Evolutionary conservation across 805 yeast genomes (phyloP).

Genomic region (Metschnikowia rubicola): DNA sequence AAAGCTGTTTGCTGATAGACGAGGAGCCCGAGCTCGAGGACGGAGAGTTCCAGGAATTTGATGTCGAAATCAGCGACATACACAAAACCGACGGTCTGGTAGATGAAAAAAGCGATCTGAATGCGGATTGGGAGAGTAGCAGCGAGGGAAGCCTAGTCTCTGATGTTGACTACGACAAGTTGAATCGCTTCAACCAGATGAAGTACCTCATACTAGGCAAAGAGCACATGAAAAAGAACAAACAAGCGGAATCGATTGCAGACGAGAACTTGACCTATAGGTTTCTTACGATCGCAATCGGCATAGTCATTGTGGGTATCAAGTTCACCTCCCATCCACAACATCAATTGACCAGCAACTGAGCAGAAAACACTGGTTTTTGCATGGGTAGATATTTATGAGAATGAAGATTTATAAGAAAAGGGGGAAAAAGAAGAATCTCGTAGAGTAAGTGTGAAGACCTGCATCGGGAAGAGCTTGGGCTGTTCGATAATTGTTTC

Average conservation of each 20-base stretch:
- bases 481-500: too few species aligned
- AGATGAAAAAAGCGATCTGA: conserved; percentile 4
- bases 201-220: conserved; percentile 33
- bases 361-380: neutral
- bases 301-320: conserved; percentile 39
- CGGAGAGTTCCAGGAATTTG: conserved; percentile 1
- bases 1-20: conserved; percentile 9
- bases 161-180: conserved; percentile 20
- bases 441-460: too few species aligned
- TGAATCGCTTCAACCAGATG: conserved; percentile 34
- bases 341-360: conserved; percentile 6
- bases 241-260: conserved; percentile 24
- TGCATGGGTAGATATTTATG: neutral
- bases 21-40: conserved; percentile 12
- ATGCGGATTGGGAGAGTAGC: conserved; percentile 17
- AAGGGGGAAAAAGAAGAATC: neutral
- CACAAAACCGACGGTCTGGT: neutral
- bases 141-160: conserved; percentile 13
- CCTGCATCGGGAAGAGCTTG: too few species aligned
- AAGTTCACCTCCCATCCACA: conserved; percentile 30
- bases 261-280: conserved; percentile 42
- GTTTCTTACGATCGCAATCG: conserved; percentile 41
- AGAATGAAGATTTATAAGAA: neutral
- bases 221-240: conserved; percentile 15
- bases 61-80: conserved; percentile 10